These are phyloP conservation scores for Nicotiana tomentosiformis DNA, from an alignment of 257 asterid species.

Conservation along the genomic window DNA sequence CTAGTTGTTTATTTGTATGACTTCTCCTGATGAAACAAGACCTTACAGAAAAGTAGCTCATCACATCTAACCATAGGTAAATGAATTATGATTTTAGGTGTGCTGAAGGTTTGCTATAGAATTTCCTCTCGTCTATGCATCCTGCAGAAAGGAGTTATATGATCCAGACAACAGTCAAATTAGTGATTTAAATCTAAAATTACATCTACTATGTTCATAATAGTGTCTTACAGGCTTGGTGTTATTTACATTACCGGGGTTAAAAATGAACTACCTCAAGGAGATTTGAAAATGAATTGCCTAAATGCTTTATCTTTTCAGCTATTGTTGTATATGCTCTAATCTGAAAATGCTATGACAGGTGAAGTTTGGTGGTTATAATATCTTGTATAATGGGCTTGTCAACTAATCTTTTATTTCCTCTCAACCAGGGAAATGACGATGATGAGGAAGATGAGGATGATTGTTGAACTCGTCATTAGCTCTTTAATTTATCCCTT, in stretches of 20 bases:
- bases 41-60: not conserved
- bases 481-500: not conserved
- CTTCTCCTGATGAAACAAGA: not conserved
- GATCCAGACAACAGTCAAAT: not conserved
- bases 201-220: not conserved
- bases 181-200: not conserved
- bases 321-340: not conserved
- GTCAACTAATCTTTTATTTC: not conserved
- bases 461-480: conserved; percentile 5
- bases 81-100: not conserved
- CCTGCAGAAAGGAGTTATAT: not conserved
- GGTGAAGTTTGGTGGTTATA: not conserved
- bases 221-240: not conserved
- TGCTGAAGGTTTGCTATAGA: not conserved
- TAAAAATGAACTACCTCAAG: not conserved
- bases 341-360: not conserved
- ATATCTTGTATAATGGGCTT: conserved; percentile 13
- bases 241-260: not conserved
- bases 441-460: conserved; percentile 21
- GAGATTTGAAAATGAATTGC: not conserved
- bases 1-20: not conserved
- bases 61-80: not conserved
- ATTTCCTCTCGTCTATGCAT: not conserved
- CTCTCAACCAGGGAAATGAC: conserved; percentile 12
- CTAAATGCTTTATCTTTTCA: not conserved